Percentiles rank a stretch among this genome's conserved stretches.
These are phyloP conservation scores for Magnusiomyces suaveolens DNA, from an alignment of 1,139 yeast genomes.

Conservation along the genomic window DNA sequence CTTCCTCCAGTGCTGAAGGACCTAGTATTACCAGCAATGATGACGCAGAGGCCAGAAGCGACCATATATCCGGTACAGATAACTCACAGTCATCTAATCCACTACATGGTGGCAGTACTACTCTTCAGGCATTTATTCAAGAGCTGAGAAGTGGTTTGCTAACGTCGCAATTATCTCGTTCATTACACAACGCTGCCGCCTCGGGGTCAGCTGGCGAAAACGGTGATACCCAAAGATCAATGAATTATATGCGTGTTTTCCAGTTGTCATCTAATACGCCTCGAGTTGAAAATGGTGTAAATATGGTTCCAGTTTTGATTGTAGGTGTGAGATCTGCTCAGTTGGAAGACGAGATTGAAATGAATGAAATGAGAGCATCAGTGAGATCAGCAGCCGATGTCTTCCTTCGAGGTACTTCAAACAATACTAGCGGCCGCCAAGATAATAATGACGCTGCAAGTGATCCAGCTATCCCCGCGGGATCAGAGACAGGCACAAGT, in stretches of 20 bases:
- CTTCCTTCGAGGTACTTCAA: too few relatives aligned
- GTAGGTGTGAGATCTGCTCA: constrained; percentile 46
- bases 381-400: too few relatives aligned
- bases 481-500: too few relatives aligned
- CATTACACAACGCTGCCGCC: constrained; percentile 14
- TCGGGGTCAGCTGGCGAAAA: constrained; percentile 11
- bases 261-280: constrained; percentile 29
- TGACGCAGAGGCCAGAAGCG: background rate
- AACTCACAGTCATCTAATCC: background rate
- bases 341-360: background rate
- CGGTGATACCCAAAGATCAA: constrained; percentile 13
- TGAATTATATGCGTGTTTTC: constrained; percentile 47
- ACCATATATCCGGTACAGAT: background rate
- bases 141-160: constrained; percentile 37
- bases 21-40: background rate
- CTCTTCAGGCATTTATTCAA: constrained; percentile 35
- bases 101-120: constrained; percentile 16
- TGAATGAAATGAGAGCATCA: too few relatives aligned
- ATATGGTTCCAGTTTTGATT: constrained; percentile 43
- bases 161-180: constrained; percentile 31
- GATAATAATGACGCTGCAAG: too few relatives aligned
- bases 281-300: constrained; percentile 7
- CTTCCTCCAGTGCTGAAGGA: background rate
- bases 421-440: too few relatives aligned
- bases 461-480: too few relatives aligned